Conservation (phyloP, 345 rosid genomes). For the Mangifera indica region DNA sequence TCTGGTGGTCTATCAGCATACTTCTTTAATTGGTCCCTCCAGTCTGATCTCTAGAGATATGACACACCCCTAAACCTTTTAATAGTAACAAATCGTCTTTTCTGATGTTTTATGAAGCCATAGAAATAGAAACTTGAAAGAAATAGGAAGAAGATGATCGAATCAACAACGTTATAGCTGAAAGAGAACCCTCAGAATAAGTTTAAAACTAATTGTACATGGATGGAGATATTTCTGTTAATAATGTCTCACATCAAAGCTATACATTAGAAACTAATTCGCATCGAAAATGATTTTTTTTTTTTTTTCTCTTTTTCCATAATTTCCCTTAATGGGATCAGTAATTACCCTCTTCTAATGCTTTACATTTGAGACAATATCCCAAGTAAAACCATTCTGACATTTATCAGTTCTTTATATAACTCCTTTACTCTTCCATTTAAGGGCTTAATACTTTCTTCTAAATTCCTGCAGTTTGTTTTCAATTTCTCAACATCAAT, state of each 20-base stretch:
- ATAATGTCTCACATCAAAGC: background rate
- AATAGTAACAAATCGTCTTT: too few relatives aligned
- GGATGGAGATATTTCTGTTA: too few relatives aligned
- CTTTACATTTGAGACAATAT: background rate
- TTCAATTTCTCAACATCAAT: conserved; percentile 3
- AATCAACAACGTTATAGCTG: too few relatives aligned
- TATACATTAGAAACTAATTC: background rate
- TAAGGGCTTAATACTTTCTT: background rate
- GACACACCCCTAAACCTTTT: too few relatives aligned
- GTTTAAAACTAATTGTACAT: too few relatives aligned
- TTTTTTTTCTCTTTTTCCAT: background rate
- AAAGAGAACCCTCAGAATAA: too few relatives aligned
- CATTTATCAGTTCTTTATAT: conserved; percentile 14
- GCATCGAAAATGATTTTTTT: background rate
- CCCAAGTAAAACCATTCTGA: conserved; percentile 18
- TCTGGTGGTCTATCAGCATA: too few relatives aligned
- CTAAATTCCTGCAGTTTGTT: background rate
- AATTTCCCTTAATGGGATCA: background rate
- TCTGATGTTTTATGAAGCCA: too few relatives aligned
- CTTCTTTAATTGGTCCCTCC: too few relatives aligned
- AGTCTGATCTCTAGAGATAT: too few relatives aligned
- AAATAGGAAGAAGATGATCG: too few relatives aligned
- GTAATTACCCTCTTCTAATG: background rate
- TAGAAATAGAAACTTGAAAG: too few relatives aligned
- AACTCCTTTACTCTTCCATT: conserved; percentile 9